These are phyloP conservation scores for Podaxis sp. DNA, from an alignment of 768 basidiomycete species.

Conservation along the genomic window DNA sequence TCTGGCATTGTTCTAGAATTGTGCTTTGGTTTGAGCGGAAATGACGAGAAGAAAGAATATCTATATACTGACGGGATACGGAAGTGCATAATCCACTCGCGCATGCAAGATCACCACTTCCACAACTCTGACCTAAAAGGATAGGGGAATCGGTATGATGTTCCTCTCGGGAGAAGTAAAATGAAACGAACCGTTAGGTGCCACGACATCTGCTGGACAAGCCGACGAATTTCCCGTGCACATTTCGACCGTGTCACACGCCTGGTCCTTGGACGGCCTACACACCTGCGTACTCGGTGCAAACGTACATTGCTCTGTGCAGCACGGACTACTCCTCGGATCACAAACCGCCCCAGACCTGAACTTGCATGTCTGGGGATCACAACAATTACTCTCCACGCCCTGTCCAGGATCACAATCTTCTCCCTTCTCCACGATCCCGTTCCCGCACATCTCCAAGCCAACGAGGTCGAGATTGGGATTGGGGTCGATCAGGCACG, in stretches of 20 bases:
- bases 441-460: slow-evolving; percentile 77
- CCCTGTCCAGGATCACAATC: slow-evolving; percentile 81
- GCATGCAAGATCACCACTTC: slow-evolving; percentile 58
- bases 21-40: slow-evolving; percentile 13
- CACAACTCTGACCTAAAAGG: slow-evolving; percentile 58
- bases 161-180: slow-evolving; percentile 2
- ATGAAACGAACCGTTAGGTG: slow-evolving; percentile 52
- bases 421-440: slow-evolving; percentile 78
- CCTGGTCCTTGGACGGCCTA: slow-evolving; percentile 56
- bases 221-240: slow-evolving; percentile 72
- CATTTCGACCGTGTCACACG: slow-evolving; percentile 68
- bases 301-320: slow-evolving; percentile 64
- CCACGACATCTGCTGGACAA: slow-evolving; percentile 64
- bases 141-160: slow-evolving; percentile 1
- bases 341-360: slow-evolving; percentile 69
- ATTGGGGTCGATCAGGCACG: slow-evolving; percentile 65
- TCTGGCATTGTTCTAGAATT: slow-evolving; percentile 65
- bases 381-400: slow-evolving; percentile 63
- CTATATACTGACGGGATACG: slow-evolving; percentile 45
- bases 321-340: slow-evolving; percentile 72
- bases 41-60: slow-evolving; percentile 11
- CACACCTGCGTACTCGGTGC: slow-evolving; percentile 68
- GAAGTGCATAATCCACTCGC: slow-evolving; percentile 81
- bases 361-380: slow-evolving; percentile 73
- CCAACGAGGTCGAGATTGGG: slow-evolving; percentile 42